Conservation (phyloP, 2,329 filamentous ascomycete species). For the Paecilomyces variotii region DNA sequence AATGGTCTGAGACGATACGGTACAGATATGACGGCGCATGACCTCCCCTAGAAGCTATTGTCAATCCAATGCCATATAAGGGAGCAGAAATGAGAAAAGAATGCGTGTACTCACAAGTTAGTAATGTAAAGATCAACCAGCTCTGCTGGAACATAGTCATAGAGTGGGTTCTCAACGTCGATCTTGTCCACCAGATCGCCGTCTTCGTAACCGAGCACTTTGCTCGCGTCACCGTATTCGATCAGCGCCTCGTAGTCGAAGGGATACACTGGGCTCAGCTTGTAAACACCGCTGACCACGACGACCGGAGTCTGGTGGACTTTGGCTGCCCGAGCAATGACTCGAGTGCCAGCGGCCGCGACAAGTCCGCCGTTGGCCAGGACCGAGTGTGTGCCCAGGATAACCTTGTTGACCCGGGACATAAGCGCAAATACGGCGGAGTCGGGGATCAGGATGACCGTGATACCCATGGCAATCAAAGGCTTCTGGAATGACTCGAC, state of each 20-base stretch:
- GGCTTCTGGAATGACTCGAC: conserved; percentile 62
- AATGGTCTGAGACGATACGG: conserved; percentile 58
- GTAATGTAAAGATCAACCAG: conserved; percentile 59
- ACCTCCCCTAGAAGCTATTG: conserved; percentile 41
- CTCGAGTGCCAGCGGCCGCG: conserved; percentile 72
- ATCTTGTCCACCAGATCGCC: conserved; percentile 70
- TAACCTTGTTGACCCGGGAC: conserved; percentile 90
- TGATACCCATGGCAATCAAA: conserved; percentile 67
- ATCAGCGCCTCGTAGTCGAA: conserved; percentile 75
- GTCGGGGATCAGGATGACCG: conserved; percentile 76
- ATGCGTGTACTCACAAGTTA: conserved; percentile 58
- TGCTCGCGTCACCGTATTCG: conserved; percentile 76
- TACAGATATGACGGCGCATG: conserved; percentile 59
- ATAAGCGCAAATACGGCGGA: conserved; percentile 87
- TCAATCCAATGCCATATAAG: conserved; percentile 5
- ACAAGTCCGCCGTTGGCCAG: conserved; percentile 82
- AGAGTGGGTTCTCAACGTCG: conserved; percentile 69
- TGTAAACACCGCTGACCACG: conserved; percentile 85
- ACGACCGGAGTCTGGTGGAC: conserved; percentile 78
- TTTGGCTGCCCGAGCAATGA: conserved; percentile 77
- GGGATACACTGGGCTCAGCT: conserved; percentile 82
- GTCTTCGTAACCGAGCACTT: conserved; percentile 68
- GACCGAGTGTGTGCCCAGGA: conserved; percentile 79
- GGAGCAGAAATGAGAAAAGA: not conserved
- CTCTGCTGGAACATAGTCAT: conserved; percentile 74